These are phyloP conservation scores for Coemansia sp. DNA, from an alignment of 192 early-diverging fungal genomes.

Conservation along the genomic window DNA sequence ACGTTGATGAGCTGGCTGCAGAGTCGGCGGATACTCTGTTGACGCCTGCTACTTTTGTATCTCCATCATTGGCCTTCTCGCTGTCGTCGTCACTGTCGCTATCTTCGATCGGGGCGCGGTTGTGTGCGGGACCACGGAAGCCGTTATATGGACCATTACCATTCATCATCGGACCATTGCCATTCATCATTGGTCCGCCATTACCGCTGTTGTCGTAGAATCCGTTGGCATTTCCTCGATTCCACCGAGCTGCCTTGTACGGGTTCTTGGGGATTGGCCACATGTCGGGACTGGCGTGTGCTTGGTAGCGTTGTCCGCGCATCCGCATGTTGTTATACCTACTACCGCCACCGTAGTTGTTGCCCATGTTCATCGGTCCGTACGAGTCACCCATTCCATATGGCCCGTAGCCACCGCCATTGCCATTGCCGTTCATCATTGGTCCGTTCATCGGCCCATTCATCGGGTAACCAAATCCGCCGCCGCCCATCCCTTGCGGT, in stretches of 20 bases:
- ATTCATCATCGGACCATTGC: slow-evolving; percentile 8
- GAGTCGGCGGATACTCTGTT: slow-evolving; percentile 25
- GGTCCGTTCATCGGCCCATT: slow-evolving; percentile 13
- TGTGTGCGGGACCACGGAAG: slow-evolving; percentile 15
- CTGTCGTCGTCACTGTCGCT: slow-evolving; percentile 11
- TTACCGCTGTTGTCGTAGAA: slow-evolving; percentile 11
- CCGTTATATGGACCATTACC: slow-evolving; percentile 12
- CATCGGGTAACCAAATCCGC: slow-evolving; percentile 23
- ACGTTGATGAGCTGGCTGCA: background rate
- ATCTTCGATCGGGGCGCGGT: slow-evolving; percentile 31
- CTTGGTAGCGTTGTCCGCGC: slow-evolving; percentile 43
- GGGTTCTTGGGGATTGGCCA: slow-evolving; percentile 46
- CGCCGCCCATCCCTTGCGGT: slow-evolving; percentile 33
- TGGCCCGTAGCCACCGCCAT: slow-evolving; percentile 5
- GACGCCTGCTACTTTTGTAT: slow-evolving; percentile 23
- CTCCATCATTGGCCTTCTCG: background rate
- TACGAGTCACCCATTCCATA: slow-evolving; percentile 22
- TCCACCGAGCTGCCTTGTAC: slow-evolving; percentile 29
- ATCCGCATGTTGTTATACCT: slow-evolving; percentile 17
- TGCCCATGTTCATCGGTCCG: slow-evolving; percentile 35
- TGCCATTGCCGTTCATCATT: slow-evolving; percentile 17
- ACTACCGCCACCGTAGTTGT: slow-evolving; percentile 3
- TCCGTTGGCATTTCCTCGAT: slow-evolving; percentile 10
- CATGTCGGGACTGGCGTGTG: slow-evolving; percentile 33
- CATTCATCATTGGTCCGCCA: slow-evolving; percentile 16